These are phyloP conservation scores for Trichoderma aggressivum DNA, from an alignment of 2,329 filamentous ascomycete genomes.

Conservation along the genomic window DNA sequence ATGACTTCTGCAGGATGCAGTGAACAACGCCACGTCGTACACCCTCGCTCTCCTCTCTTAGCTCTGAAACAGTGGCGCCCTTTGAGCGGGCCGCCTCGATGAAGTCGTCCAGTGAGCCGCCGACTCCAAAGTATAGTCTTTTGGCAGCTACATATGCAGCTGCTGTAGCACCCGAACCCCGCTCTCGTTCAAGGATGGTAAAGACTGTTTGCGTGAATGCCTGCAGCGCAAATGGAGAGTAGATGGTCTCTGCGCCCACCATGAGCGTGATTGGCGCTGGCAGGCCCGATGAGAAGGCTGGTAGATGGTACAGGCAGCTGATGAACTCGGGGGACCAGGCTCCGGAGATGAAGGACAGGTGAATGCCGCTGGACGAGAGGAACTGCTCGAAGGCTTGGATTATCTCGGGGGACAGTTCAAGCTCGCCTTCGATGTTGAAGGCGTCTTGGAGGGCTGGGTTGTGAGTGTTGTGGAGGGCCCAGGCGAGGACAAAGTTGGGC, in stretches of 20 bases:
- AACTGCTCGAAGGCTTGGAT: slow-evolving; percentile 55
- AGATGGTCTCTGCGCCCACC: slow-evolving; percentile 78
- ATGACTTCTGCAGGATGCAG: slow-evolving; percentile 37
- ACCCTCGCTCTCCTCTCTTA: slow-evolving; percentile 59
- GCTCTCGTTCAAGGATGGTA: slow-evolving; percentile 50
- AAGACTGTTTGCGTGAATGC: slow-evolving; percentile 68
- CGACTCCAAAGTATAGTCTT: slow-evolving; percentile 79
- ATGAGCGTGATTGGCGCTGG: slow-evolving; percentile 45
- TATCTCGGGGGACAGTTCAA: slow-evolving; percentile 60
- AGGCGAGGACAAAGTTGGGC: slow-evolving; percentile 72
- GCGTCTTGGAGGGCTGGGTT: slow-evolving; percentile 41
- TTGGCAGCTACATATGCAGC: slow-evolving; percentile 71
- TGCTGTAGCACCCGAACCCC: slow-evolving; percentile 40
- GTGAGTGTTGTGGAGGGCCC: slow-evolving; percentile 50
- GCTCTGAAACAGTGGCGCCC: slow-evolving; percentile 46
- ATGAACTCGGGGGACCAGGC: slow-evolving; percentile 69
- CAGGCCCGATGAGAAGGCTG: slow-evolving; percentile 15
- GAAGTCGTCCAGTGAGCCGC: slow-evolving; percentile 77
- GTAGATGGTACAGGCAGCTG: slow-evolving; percentile 48
- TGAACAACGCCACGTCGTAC: slow-evolving; percentile 60
- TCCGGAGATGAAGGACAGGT: slow-evolving; percentile 67
- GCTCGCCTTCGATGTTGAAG: slow-evolving; percentile 53
- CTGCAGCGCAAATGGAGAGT: slow-evolving; percentile 67
- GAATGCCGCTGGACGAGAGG: slow-evolving; percentile 50
- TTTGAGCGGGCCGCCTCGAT: slow-evolving; percentile 48